Base-by-base conservation (phyloP, 345 rosid genomes). In the Hibiscus tridactylites region DNA sequence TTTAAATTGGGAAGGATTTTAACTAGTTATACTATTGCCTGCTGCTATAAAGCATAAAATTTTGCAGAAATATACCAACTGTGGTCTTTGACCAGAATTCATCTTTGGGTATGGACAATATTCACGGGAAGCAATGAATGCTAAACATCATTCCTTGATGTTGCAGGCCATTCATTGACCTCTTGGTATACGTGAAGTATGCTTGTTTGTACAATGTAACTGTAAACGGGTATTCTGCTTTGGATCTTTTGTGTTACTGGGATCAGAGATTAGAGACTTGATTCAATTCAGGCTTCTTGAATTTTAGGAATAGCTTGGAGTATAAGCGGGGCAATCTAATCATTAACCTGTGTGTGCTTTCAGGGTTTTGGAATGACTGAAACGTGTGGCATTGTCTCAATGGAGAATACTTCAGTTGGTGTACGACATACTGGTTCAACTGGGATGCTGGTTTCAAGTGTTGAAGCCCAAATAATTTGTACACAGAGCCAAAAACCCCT, bases 401-500 rank as follows among this genome's bases (percentile, higher is more conserved):
- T 50, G 54, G 54, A 50, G 17, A 50, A 50, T 50, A 50, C n/a
- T 50, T 50, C n/a, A n/a, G 29, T 77, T 2, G 85, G 90, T 21
- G 70, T 59, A 64, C 70, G 90, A 29, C 80, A 83, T 58, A 74
- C 88, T 33, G 98, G 98, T 72, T 90, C 97, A 11, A 77, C 98
- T 60, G 98, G 99, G 76, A 78, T 58, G 59, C 92, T 95, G 57
- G 78, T 28, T 75, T 66, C 99, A 5, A 92, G 92, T 61, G 71
- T 92, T 78, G 96, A 92, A 82, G 83, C 96, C 7, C 88, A 87
- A 72, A 82, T 95, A 74, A 74, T 95, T 33, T 77, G 89, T 76
- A 80, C 83, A n/a, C 90, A 90, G 60, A 77, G 82, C 39, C 79
- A 68, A 71, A 89, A 87, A 80, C 84, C 86, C 71, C 92, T 89